phyloP scores from a whole-genome alignment of 441 rosid genomes.

The Isatis lusitanica region DNA sequence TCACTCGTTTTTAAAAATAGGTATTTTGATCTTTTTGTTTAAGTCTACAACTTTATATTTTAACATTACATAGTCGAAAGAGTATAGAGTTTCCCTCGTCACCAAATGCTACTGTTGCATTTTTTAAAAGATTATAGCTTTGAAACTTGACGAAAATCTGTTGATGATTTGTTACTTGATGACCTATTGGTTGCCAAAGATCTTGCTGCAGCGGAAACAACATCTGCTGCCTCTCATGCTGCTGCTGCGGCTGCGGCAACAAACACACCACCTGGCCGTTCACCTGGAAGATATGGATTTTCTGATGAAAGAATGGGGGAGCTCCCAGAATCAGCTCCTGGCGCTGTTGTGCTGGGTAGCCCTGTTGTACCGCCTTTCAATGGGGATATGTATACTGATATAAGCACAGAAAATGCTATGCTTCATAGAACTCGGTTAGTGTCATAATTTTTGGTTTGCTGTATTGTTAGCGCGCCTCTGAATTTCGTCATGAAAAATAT shows the following conservation, averaged over 20 bases:
- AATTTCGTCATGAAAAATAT: not conserved
- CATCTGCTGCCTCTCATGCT: slow-evolving; percentile 87
- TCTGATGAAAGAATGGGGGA: slow-evolving; percentile 78
- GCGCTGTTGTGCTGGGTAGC: slow-evolving; percentile 82
- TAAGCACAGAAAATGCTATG: slow-evolving; percentile 92
- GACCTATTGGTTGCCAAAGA: slow-evolving; percentile 96
- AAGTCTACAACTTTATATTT: not conserved
- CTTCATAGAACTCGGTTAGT: slow-evolving; percentile 74
- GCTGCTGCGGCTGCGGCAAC: slow-evolving; percentile 84
- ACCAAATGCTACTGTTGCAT: not conserved
- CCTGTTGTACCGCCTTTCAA: slow-evolving; percentile 94
- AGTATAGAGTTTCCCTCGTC: not conserved
- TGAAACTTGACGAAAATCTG: slow-evolving; percentile 11
- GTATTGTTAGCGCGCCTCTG: not conserved
- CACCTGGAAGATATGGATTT: slow-evolving; percentile 74
- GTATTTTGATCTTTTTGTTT: not conserved
- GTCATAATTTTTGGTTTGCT: slow-evolving; percentile 1
- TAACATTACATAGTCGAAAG: not conserved
- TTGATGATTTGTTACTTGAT: slow-evolving; percentile 65
- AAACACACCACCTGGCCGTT: slow-evolving; percentile 54
- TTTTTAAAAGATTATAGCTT: not conserved
- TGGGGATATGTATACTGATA: slow-evolving; percentile 91
- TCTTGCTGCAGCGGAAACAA: slow-evolving; percentile 88
- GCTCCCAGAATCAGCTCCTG: slow-evolving; percentile 60
- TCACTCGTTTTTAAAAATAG: not conserved